phyloP scores from a whole-genome alignment of 306 rosid species.

The Trifolium dubium region DNA sequence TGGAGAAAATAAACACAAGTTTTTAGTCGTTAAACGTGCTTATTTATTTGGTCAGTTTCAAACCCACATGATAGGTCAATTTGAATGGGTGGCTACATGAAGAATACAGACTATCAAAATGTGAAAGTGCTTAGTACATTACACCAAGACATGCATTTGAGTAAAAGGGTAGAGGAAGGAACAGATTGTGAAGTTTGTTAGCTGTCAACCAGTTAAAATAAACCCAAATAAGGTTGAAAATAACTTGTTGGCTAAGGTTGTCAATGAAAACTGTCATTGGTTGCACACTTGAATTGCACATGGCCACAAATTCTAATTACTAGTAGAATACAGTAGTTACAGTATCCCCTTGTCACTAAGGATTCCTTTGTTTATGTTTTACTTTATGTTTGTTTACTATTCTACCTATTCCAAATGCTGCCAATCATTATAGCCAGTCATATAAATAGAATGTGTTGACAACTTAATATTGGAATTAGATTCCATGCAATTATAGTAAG shows the following conservation, averaged over 20 bases:
- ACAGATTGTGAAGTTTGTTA: constrained; percentile 3
- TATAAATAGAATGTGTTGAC: background rate
- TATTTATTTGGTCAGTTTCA: constrained; percentile 35
- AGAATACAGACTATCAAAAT: constrained; percentile 9
- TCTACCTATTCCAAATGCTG: constrained; percentile 1
- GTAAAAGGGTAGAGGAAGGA: constrained; percentile 27
- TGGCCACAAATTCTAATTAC: constrained; percentile 32
- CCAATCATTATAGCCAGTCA: constrained; percentile 5
- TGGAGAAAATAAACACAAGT: background rate
- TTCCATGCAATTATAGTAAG: too few relatives aligned
- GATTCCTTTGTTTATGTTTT: background rate
- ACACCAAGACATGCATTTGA: constrained; percentile 8
- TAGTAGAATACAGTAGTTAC: too few relatives aligned
- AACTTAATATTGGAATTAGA: background rate
- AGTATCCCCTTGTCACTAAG: background rate
- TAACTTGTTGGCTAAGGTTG: constrained; percentile 28
- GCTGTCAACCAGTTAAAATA: constrained; percentile 31
- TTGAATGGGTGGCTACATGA: constrained; percentile 29
- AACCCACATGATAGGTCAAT: constrained; percentile 29
- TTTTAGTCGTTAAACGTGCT: constrained; percentile 34
- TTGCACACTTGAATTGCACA: constrained; percentile 22
- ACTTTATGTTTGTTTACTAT: background rate
- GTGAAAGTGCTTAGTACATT: constrained; percentile 15
- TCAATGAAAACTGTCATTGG: constrained; percentile 29
- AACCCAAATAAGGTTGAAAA: constrained; percentile 11